Evolutionary conservation across 768 basidiomycete genomes (phyloP).

Genomic region (Xerocomus brunneocitrinus): DNA sequence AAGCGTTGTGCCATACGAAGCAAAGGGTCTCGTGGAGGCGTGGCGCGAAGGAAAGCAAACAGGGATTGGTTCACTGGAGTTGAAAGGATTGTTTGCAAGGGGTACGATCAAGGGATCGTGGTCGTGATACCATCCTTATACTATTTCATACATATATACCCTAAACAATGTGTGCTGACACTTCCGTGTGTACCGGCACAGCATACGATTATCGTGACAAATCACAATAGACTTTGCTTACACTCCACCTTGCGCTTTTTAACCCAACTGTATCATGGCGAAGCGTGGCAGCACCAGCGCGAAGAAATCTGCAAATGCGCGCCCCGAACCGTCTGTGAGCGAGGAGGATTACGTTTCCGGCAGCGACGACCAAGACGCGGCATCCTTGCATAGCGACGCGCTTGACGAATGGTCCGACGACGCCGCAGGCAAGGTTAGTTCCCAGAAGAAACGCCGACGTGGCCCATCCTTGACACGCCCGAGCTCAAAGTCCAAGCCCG

Average conservation of each 20-base stretch:
- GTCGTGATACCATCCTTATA: background rate
- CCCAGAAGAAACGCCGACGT: conserved; percentile 20
- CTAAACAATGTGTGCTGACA: too few species aligned
- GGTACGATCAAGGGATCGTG: conserved; percentile 32
- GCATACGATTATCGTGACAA: too few species aligned
- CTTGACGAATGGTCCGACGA: conserved; percentile 39
- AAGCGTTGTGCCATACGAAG: conserved; percentile 62
- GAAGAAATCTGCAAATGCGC: background rate
- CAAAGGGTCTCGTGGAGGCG: conserved; percentile 54
- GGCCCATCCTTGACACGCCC: conserved; percentile 26
- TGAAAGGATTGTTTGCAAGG: conserved; percentile 25
- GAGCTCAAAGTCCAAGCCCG: conserved; percentile 7
- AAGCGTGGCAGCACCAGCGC: conserved; percentile 12
- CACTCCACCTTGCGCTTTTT: too few species aligned
- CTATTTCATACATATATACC: too few species aligned
- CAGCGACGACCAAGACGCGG: conserved; percentile 13
- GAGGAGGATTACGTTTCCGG: conserved; percentile 8
- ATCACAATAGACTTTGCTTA: too few species aligned
- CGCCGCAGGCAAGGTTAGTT: conserved; percentile 3
- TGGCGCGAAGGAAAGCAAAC: conserved; percentile 41
- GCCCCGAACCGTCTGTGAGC: conserved; percentile 7
- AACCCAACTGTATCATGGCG: conserved; percentile 6
- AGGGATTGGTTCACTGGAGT: conserved; percentile 25
- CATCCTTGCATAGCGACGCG: conserved; percentile 40
- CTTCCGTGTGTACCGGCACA: too few species aligned